A percentile compares a stretch with the other conserved stretches of the same genome.
phyloP scores from a whole-genome alignment of 176 grass and related monocot species.

The Stipa capillata region DNA sequence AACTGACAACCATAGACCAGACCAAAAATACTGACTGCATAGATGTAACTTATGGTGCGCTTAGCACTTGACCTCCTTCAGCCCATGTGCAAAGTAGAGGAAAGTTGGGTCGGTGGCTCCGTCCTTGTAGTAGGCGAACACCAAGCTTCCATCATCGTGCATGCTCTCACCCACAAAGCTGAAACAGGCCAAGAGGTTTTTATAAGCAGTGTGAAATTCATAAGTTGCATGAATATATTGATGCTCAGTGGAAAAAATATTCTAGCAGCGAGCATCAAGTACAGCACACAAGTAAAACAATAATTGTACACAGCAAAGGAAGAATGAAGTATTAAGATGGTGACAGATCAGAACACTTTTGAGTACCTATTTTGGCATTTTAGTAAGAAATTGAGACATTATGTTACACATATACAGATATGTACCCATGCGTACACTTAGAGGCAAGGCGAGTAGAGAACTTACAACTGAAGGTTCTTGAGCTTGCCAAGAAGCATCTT shows the following conservation, averaged over 20 bases:
- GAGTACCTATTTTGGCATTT: too few relatives aligned
- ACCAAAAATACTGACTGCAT: constrained; percentile 26
- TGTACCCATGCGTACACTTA: neutral
- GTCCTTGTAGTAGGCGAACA: constrained; percentile 92
- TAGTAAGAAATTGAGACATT: neutral
- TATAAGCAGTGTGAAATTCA: neutral
- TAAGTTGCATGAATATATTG: neutral
- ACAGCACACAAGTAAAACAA: neutral
- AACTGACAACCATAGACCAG: constrained; percentile 8
- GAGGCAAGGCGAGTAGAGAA: neutral
- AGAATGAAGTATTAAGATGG: neutral
- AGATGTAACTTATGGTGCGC: neutral
- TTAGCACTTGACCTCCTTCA: constrained; percentile 91
- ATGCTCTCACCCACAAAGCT: constrained; percentile 98
- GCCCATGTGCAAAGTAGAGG: constrained; percentile 66
- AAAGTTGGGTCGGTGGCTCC: constrained; percentile 65
- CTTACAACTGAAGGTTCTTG: constrained; percentile 95
- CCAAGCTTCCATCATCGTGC: constrained; percentile 56
- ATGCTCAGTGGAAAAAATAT: neutral
- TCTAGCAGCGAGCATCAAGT: neutral
- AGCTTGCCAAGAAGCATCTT: constrained; percentile 78
- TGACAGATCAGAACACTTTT: neutral
- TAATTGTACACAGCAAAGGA: neutral
- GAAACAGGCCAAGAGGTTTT: neutral
- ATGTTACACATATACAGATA: neutral